Evolutionary conservation across 169 alveolate genomes (phyloP).

Genomic region (Babesia sp.): DNA sequence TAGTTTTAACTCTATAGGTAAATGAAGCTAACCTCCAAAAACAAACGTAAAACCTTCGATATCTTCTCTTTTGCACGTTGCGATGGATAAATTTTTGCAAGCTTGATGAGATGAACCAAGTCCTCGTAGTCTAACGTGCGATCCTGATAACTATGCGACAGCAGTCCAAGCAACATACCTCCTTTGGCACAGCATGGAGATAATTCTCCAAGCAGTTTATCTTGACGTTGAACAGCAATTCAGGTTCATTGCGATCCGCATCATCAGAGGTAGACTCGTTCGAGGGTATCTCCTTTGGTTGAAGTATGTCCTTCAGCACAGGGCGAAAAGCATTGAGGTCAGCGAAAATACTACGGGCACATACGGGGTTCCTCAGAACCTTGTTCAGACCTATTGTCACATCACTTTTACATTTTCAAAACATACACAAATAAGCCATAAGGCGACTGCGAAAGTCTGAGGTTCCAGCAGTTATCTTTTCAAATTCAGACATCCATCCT

Average conservation of each 20-base stretch:
- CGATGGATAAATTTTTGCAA: conserved; percentile 23
- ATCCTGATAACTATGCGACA: not conserved
- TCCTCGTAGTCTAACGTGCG: conserved; percentile 27
- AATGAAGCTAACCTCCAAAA: conserved; percentile 27
- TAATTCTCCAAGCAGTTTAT: conserved; percentile 31
- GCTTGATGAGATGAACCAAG: conserved; percentile 6
- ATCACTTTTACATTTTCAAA: not conserved
- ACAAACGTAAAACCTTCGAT: conserved; percentile 31
- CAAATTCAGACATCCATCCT: conserved; percentile 23
- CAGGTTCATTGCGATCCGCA: conserved; percentile 14
- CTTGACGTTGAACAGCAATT: conserved; percentile 38
- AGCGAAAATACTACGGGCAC: not conserved
- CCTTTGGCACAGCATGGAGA: conserved; percentile 9
- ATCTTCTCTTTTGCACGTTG: conserved; percentile 16
- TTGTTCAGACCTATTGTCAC: conserved; percentile 19
- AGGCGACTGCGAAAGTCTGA: conserved; percentile 21
- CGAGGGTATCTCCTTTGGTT: conserved; percentile 12
- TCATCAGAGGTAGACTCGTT: not conserved
- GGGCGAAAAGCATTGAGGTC: not conserved
- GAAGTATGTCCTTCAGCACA: not conserved
- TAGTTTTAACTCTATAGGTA: not conserved
- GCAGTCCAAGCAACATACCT: conserved; percentile 20
- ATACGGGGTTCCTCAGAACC: conserved; percentile 14
- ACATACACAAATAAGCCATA: conserved; percentile 26
- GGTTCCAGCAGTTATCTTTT: not conserved